Evolutionary conservation across 2,329 filamentous ascomycete genomes (phyloP).

Genomic region (Beauveria varroae): DNA sequence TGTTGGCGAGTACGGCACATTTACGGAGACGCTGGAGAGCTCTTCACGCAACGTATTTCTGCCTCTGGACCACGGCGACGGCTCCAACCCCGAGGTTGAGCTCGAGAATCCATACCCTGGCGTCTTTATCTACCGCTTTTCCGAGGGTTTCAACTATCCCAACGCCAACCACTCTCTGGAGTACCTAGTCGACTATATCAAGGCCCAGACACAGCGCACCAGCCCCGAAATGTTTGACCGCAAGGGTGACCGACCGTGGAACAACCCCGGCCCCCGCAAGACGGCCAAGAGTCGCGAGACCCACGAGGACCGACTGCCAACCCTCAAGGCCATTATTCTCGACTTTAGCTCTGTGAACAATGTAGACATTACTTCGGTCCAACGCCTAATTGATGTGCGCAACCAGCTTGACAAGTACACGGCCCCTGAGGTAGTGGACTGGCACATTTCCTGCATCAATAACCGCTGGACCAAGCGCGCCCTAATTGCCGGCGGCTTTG

Average conservation of each 20-base stretch:
- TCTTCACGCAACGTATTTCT: constrained; percentile 36
- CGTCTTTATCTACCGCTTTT: constrained; percentile 48
- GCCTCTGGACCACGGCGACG: constrained; percentile 41
- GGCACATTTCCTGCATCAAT: constrained; percentile 91
- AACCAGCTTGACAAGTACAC: constrained; percentile 88
- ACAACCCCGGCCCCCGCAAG: constrained; percentile 67
- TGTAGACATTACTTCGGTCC: constrained; percentile 85
- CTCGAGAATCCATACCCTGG: constrained; percentile 43
- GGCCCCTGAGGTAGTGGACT: constrained; percentile 74
- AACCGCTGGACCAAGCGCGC: constrained; percentile 94
- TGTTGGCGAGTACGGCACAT: constrained; percentile 45
- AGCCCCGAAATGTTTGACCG: constrained; percentile 58
- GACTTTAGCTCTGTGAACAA: constrained; percentile 94
- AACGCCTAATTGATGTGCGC: constrained; percentile 87
- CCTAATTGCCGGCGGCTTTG: constrained; percentile 80
- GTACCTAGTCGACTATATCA: constrained; percentile 50
- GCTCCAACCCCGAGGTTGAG: constrained; percentile 39
- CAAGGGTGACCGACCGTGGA: constrained; percentile 83
- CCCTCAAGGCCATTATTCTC: constrained; percentile 80
- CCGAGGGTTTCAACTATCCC: constrained; percentile 49
- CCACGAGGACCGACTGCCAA: constrained; percentile 45
- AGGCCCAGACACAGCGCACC: constrained; percentile 66
- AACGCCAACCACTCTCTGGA: constrained; percentile 46
- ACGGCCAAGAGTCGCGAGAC: constrained; percentile 34
- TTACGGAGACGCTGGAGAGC: constrained; percentile 28